Percentiles rank a stretch among this genome's conserved stretches.
phyloP scores from a whole-genome alignment of 129 eudicot species.

The Flaveria sonorensis region DNA sequence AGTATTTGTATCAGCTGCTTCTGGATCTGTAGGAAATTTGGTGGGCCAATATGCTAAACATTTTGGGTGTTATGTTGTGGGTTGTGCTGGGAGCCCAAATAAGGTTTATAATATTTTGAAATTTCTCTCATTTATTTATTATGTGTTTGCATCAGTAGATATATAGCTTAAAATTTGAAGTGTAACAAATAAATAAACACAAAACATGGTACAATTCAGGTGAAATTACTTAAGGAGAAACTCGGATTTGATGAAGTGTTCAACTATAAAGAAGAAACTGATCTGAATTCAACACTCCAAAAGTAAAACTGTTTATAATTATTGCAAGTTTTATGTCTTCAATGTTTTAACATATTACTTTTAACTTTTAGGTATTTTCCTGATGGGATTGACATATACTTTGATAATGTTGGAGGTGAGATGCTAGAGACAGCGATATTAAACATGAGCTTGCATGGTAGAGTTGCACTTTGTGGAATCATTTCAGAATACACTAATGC shows the following conservation, averaged over 20 bases:
- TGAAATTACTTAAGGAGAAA: constrained; percentile 59
- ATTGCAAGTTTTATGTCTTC: no score
- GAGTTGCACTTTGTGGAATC: constrained; percentile 70
- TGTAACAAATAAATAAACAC: not conserved
- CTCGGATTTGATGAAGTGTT: constrained; percentile 92
- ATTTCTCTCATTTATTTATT: not conserved
- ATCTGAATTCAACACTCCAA: not conserved
- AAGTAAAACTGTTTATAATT: not conserved
- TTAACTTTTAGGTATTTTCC: constrained; percentile 60
- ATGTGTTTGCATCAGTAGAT: no score
- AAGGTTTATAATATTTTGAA: constrained; percentile 42
- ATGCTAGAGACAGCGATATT: constrained; percentile 74
- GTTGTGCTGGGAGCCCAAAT: constrained; percentile 68
- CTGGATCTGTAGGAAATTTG: constrained; percentile 79
- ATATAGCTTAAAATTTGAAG: not conserved
- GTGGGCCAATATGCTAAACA: constrained; percentile 86
- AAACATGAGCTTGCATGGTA: constrained; percentile 73
- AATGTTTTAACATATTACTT: no score
- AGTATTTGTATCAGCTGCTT: constrained; percentile 81
- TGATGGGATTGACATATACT: constrained; percentile 78
- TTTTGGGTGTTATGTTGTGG: constrained; percentile 83
- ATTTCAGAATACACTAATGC: constrained; percentile 63
- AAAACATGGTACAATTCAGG: constrained; percentile 38
- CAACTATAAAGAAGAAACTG: constrained; percentile 69
- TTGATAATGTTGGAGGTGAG: constrained; percentile 85